Evolutionary conservation across 2,329 filamentous ascomycete species (phyloP), one percentile per base, ranked within the genome.

Genomic region (Monosporascus cannonballus): DNA sequence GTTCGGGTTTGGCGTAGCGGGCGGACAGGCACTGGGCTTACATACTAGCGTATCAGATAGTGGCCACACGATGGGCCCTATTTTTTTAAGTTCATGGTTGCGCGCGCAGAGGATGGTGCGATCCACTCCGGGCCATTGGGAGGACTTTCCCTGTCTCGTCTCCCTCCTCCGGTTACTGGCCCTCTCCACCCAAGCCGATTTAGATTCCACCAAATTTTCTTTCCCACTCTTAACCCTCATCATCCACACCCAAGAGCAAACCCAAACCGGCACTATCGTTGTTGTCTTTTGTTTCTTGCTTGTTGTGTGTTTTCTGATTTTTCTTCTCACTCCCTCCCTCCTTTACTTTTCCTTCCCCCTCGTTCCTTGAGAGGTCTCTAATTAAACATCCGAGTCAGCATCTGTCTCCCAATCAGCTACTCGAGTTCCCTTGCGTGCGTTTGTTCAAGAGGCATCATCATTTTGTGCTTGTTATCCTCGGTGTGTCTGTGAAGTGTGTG

Each of bases 191-290:
- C 56, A 52, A 51, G 49, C 56, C 54, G 56, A 63, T 61, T 62
- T 52, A 51, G 51, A 53, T 56, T 56, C 51, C 52, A 54, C 63
- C 61, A 63, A 59, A 59, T 54, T 65, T 60, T 47, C 55, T 60
- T 64, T 65, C 61, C 61, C 61, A 59, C 61, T 62, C 61, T 59
- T 64, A 61, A 63, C 64, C 59, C 60, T 61, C 60, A 57, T 63
- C 64, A 64, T 61, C 61, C 57, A 60, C 58, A 58, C 56, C 54
- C 54, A 50, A 60, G 64, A 61, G 57, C 61, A 61, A 67, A 67
- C 62, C 62, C 60, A 61, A 67, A 64, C 64, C 62, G 60, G 66
- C 65, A 67, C 66, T 62, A 65, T 67, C 64, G 63, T 68, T 67
- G 66, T 68, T 63, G 50, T 57, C 55, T 61, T 59, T 53, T 61